These are phyloP conservation scores for Eutrema salsugineum DNA, from an alignment of 441 rosid species.

Conservation along the genomic window DNA sequence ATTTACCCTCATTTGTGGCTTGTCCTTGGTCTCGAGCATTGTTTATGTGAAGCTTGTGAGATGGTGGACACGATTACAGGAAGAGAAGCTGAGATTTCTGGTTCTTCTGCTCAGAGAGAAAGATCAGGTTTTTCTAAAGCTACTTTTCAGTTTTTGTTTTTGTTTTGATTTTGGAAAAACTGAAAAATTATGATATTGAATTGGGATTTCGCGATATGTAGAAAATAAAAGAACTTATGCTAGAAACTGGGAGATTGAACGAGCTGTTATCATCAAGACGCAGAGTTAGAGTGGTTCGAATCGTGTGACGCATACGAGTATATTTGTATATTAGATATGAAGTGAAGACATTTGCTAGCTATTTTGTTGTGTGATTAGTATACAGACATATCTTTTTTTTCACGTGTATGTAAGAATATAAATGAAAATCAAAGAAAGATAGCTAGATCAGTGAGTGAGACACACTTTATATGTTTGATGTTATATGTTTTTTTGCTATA, in stretches of 20 bases:
- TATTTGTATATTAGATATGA: background rate
- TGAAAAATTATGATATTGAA: background rate
- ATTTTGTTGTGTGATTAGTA: conserved; percentile 7
- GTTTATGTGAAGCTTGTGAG: conserved; percentile 22
- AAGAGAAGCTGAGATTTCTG: conserved; percentile 24
- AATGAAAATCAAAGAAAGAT: background rate
- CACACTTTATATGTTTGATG: too few species aligned
- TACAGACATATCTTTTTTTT: background rate
- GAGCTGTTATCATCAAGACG: conserved; percentile 43
- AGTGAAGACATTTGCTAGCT: background rate
- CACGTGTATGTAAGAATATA: background rate
- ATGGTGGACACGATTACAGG: conserved; percentile 26
- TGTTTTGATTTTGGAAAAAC: background rate
- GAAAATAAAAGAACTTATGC: conserved; percentile 49
- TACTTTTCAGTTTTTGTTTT: background rate
- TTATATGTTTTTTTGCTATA: too few species aligned
- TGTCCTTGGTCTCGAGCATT: conserved; percentile 12
- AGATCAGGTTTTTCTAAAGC: conserved; percentile 26
- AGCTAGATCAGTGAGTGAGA: background rate
- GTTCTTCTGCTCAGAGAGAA: conserved; percentile 24
- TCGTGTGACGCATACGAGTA: conserved; percentile 25
- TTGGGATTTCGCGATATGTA: conserved; percentile 28
- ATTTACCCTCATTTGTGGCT: conserved; percentile 1
- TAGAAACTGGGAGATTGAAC: conserved; percentile 51
- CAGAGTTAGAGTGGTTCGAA: conserved; percentile 51